Conservation (phyloP, 2,329 filamentous ascomycete species). For the Drechslera avenae region DNA sequence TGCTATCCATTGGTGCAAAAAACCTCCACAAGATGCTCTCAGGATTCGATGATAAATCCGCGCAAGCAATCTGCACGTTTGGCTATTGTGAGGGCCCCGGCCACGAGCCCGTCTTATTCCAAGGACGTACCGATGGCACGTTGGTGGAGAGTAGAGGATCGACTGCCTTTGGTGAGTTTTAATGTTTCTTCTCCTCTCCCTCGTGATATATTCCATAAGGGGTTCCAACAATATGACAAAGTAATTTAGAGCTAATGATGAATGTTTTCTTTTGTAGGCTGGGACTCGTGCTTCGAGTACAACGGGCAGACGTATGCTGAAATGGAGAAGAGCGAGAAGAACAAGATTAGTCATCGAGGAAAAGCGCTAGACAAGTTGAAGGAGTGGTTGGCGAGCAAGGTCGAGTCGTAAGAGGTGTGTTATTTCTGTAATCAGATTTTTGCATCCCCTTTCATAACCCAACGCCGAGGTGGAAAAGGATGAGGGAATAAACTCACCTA, state of each 20-base stretch:
- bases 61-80: slow-evolving; percentile 94
- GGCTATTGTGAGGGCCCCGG: slow-evolving; percentile 87
- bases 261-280: slow-evolving; percentile 62
- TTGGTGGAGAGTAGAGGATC: slow-evolving; percentile 86
- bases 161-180: slow-evolving; percentile 74
- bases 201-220: no score
- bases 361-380: slow-evolving; percentile 87
- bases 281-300: slow-evolving; percentile 97
- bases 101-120: slow-evolving; percentile 83
- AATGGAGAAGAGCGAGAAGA: slow-evolving; percentile 89
- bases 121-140: slow-evolving; percentile 83
- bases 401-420: slow-evolving; percentile 20
- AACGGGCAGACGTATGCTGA: slow-evolving; percentile 88
- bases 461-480: no score
- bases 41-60: slow-evolving; percentile 87
- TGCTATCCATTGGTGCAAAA: slow-evolving; percentile 78
- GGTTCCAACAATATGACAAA: no score
- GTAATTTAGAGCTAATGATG: slow-evolving; percentile 7
- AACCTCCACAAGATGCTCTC: slow-evolving; percentile 89
- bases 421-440: background rate
- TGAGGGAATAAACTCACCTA: no score
- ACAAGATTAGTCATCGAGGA: slow-evolving; percentile 88
- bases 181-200: no score
- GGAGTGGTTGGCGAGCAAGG: slow-evolving; percentile 68
- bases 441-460: no score